Evolutionary conservation across 768 basidiomycete species (phyloP).

Genomic region (Serendipita vermifera): DNA sequence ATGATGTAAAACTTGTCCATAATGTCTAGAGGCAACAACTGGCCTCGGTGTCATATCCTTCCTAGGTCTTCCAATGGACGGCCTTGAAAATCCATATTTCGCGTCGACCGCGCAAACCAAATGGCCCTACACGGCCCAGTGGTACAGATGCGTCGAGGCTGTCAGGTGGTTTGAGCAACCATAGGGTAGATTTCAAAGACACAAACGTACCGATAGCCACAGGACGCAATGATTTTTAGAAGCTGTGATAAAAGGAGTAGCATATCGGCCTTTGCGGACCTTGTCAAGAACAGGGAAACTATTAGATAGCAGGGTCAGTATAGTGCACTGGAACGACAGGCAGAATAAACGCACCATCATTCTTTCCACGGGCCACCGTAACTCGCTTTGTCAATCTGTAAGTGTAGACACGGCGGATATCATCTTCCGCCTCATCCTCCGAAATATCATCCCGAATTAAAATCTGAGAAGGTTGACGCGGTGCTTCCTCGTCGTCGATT

Average conservation of each 20-base stretch:
- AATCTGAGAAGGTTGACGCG: neutral
- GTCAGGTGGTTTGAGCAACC: too few species aligned
- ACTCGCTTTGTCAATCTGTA: neutral
- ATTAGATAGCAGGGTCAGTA: neutral
- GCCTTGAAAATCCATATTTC: slow-evolving; percentile 8
- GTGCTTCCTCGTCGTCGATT: neutral
- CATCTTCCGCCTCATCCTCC: neutral
- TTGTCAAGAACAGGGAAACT: neutral
- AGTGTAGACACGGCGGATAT: neutral
- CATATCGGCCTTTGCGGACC: slow-evolving; percentile 7
- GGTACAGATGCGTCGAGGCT: neutral
- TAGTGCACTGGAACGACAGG: neutral
- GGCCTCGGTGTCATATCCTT: too few species aligned
- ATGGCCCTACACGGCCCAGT: neutral
- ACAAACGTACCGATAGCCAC: neutral
- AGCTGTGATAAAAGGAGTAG: neutral
- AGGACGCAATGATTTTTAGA: slow-evolving; percentile 1
- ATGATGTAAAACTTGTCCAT: too few species aligned
- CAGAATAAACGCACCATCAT: neutral
- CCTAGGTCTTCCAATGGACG: neutral
- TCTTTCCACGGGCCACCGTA: neutral
- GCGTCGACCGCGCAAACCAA: neutral
- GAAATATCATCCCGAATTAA: neutral
- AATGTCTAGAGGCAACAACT: too few species aligned
- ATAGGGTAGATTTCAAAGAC: too few species aligned